Evolutionary conservation across 495 filamentous ascomycete species (phyloP), one percentile per base, ranked within the genome.

Genomic region (Tuber borchii): DNA sequence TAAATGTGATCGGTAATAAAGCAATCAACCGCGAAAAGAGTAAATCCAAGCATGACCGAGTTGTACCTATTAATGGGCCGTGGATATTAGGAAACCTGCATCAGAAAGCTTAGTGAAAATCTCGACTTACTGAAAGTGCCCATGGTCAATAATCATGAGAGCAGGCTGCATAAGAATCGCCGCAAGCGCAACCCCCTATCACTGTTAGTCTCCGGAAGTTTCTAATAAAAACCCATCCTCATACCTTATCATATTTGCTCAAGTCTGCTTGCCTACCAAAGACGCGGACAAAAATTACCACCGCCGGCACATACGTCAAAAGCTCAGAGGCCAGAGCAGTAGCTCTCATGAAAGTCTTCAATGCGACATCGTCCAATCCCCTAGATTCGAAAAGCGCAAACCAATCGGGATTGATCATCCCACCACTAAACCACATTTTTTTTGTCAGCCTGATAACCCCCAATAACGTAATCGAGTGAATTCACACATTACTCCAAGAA

Each of bases 291-390:
- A 97, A 95, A 73, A 93, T 88, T 51, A 97, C 90, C 31, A 90
- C 87, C 7, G 95, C 93, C 0, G 95, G 95, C 44, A 98, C 87
- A 81, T 93, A 99, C 61, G 92, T 87, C 17, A 97, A 84, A 81
- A 95, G 97, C 83, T 99, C 95, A 12, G 94, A 97, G 1, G 92
- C 86, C 61, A 97, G 84, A 69, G 94, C 96, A 0, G 94, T 96
- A 1, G 90, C 93, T 65, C 95, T 89, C 96, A 99, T 98, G 85
- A 92, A 99, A 3, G 96, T 88, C 86, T 99, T 99, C 74, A 98
- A 86, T 3, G 85, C 86, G 9, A 90, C 88, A 77, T 93, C 90
- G 73, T 97, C 92, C 26, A 90, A 86, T 44, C 93, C 93, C 51
- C 95, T 91, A 8, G 94, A 97, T 1, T 87, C 87, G 83, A 92